phyloP scores from a whole-genome alignment of 352 stramenopile genomes.

The Phytophthora boehmeriae region DNA sequence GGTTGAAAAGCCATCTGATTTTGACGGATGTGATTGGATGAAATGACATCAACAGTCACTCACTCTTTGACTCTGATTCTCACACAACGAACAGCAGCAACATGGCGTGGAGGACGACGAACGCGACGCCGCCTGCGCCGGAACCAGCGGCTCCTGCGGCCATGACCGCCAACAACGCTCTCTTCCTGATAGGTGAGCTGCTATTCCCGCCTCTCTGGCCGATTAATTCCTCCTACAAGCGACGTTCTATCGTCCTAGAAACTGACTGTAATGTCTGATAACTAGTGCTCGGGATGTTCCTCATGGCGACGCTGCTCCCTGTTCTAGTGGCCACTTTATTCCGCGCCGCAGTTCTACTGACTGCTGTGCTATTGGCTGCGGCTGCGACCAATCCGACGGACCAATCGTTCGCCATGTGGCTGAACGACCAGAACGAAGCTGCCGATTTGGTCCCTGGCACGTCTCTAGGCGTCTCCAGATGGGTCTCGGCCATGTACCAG shows the following conservation, averaged over 20 bases:
- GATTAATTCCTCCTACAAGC: slow-evolving; percentile 9
- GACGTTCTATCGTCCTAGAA: slow-evolving; percentile 11
- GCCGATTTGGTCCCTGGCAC: slow-evolving; percentile 43
- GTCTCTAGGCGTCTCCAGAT: slow-evolving; percentile 61
- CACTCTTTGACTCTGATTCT: background rate
- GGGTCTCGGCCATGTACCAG: slow-evolving; percentile 74
- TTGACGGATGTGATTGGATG: background rate
- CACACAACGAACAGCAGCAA: background rate
- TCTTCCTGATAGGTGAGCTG: slow-evolving; percentile 74
- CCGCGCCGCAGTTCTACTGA: slow-evolving; percentile 43
- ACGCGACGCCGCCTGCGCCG: slow-evolving; percentile 10
- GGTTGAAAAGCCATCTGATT: background rate
- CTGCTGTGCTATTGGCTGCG: slow-evolving; percentile 28
- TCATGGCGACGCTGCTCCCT: slow-evolving; percentile 65
- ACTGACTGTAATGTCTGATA: background rate
- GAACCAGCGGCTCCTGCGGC: slow-evolving; percentile 17
- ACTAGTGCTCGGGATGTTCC: slow-evolving; percentile 74
- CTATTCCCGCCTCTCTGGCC: background rate
- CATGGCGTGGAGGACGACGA: slow-evolving; percentile 26
- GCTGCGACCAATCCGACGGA: slow-evolving; percentile 71
- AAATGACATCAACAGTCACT: slow-evolving; percentile 2
- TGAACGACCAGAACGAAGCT: slow-evolving; percentile 57
- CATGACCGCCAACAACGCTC: slow-evolving; percentile 63
- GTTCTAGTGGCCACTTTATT: slow-evolving; percentile 53
- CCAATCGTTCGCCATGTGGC: slow-evolving; percentile 72